Percentiles rank a stretch among this genome's conserved stretches.
Conservation (phyloP, 257 asterid genomes). For the Solanum chmielewskii region DNA sequence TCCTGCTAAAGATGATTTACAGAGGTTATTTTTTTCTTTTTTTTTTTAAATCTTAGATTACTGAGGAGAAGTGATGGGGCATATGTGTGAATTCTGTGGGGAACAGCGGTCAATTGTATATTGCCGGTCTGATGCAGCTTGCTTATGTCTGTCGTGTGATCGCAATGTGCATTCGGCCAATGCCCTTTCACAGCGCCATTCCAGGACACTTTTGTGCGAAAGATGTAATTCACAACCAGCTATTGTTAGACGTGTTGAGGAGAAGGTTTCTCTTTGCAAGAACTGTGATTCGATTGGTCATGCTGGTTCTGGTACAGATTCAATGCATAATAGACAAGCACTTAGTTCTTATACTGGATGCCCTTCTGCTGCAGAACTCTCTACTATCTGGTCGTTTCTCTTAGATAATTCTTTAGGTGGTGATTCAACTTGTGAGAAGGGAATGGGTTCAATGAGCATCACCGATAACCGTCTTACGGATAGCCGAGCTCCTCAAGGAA, state of each 20-base stretch:
- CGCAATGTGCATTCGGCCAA: slow-evolving; percentile 64
- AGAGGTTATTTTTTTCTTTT: background rate
- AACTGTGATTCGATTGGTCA: slow-evolving; percentile 42
- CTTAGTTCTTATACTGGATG: slow-evolving; percentile 53
- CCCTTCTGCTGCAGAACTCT: slow-evolving; percentile 58
- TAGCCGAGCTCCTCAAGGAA: background rate
- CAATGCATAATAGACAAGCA: slow-evolving; percentile 23
- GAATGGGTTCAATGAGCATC: slow-evolving; percentile 14
- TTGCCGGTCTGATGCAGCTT: slow-evolving; percentile 37
- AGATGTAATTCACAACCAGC: slow-evolving; percentile 45
- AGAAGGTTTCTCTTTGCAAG: slow-evolving; percentile 54
- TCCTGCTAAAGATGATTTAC: background rate
- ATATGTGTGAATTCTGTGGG: slow-evolving; percentile 48
- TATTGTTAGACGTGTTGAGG: slow-evolving; percentile 30
- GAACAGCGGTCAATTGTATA: slow-evolving; percentile 48
- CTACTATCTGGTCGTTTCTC: slow-evolving; percentile 39
- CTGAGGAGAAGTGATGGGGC: slow-evolving; percentile 23
- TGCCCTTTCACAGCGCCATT: slow-evolving; percentile 51
- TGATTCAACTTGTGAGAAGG: slow-evolving; percentile 5
- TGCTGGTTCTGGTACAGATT: slow-evolving; percentile 5
- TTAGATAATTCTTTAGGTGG: background rate
- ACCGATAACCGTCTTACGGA: background rate
- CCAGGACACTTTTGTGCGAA: slow-evolving; percentile 51
- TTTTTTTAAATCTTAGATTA: background rate
- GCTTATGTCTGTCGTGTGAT: slow-evolving; percentile 61